Conservation (phyloP, 1,284 basidiomycete species). For the Moniliophthora roreri region DNA sequence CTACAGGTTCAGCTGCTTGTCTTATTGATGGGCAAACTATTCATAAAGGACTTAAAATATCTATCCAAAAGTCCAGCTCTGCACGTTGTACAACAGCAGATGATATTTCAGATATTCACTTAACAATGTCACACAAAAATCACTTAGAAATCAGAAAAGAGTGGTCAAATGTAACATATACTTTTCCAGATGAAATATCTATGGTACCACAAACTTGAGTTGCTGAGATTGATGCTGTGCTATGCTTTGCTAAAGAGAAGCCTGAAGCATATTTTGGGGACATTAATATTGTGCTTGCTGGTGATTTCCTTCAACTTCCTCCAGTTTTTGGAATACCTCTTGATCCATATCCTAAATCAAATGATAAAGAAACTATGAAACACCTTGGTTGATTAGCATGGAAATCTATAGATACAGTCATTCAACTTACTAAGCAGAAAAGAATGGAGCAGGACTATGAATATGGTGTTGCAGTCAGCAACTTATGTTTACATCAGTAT, state of each 20-base stretch:
- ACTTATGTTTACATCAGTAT: constrained; percentile 23
- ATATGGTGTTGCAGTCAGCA: constrained; percentile 27
- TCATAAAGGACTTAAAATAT: constrained; percentile 20
- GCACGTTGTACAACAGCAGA: constrained; percentile 1
- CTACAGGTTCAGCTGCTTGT: constrained; percentile 27
- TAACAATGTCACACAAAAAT: constrained; percentile 12
- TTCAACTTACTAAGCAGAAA: constrained; percentile 28
- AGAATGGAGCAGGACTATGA: constrained; percentile 27
- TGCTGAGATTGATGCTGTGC: constrained; percentile 22
- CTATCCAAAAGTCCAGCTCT: background rate
- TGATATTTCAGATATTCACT: background rate
- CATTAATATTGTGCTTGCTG: constrained; percentile 29
- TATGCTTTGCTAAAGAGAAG: constrained; percentile 24
- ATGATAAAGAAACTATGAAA: constrained; percentile 16
- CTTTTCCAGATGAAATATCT: constrained; percentile 33
- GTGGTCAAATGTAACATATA: constrained; percentile 9
- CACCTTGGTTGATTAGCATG: constrained; percentile 28
- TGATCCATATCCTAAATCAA: constrained; percentile 14
- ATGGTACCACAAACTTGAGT: constrained; percentile 25
- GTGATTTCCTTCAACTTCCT: constrained; percentile 26
- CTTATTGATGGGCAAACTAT: constrained; percentile 27
- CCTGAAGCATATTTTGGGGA: constrained; percentile 26
- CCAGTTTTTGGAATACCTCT: constrained; percentile 20
- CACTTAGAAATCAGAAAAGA: constrained; percentile 10
- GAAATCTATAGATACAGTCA: constrained; percentile 24